Conservation (phyloP, 2,329 filamentous ascomycete species). For the Triangularia verruculosa region DNA sequence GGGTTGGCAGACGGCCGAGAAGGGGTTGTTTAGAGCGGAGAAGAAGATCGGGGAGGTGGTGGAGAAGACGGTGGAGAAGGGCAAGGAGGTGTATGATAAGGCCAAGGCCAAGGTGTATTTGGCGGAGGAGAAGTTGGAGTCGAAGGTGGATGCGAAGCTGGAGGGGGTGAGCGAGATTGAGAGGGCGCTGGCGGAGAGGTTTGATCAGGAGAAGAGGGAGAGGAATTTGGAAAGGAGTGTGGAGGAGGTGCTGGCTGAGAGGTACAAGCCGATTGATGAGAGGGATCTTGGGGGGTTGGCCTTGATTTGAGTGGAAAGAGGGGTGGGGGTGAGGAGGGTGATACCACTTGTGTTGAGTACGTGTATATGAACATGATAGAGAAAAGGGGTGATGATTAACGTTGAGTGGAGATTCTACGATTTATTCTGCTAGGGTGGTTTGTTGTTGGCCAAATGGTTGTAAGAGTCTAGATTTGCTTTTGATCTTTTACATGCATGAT, state of each 20-base stretch:
- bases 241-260: constrained; percentile 52
- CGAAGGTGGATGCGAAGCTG: constrained; percentile 29
- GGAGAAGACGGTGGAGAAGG: constrained; percentile 41
- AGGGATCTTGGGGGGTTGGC: constrained; percentile 32
- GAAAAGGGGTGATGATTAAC: neutral
- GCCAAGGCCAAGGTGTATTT: constrained; percentile 37
- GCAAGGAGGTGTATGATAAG: constrained; percentile 39
- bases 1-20: constrained; percentile 35
- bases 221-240: constrained; percentile 46
- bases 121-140: constrained; percentile 37
- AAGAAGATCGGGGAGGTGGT: constrained; percentile 38
- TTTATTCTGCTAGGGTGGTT: neutral
- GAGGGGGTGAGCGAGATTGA: constrained; percentile 41
- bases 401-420: neutral
- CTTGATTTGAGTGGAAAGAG: neutral
- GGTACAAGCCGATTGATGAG: constrained; percentile 50
- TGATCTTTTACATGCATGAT: neutral
- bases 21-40: constrained; percentile 38
- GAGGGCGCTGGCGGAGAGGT: constrained; percentile 51
- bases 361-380: neutral
- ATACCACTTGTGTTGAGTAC: neutral
- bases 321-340: neutral
- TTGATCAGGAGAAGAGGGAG: constrained; percentile 38
- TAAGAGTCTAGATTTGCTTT: neutral
- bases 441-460: neutral